Base-by-base conservation (phyloP, 192 early-diverging fungal species). In the Dispira parvispora region DNA sequence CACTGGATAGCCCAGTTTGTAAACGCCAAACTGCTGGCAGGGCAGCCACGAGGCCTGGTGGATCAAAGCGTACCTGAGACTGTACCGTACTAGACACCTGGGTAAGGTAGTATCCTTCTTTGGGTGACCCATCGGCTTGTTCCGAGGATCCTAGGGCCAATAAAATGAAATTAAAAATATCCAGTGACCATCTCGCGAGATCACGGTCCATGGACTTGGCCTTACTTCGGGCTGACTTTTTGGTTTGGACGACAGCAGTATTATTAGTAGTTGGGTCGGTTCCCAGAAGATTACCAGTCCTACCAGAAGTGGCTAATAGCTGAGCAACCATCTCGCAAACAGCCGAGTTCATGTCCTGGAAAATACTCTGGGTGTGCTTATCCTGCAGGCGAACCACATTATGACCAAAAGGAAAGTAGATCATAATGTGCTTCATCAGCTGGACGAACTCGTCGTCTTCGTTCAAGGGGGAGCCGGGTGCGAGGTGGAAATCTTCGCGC, bases 401-500 rank as follows among this genome's bases (percentile, higher is more conserved):
- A 5, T 66, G 69, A 9, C 87, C 88, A 70, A 86, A 86, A 11
- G 90, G 90, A 60, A 92, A 92, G 53, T 87, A 79, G 3, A 82
- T 72, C 61, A 81, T 69, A 42, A 83, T 80, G 65, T 87, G 85
- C 63, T 83, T 82, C 18, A 85, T 61, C 49, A 92, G 71, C 5
- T 73, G 70, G 46, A 82, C 72, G 46, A 90, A 11, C 23, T 20
- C 57, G 20, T 60, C 38, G 42, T 11, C 47, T 46, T 56, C 61
- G 13, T 62, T 61, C 26, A 56, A 4, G 12, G 61, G 46, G 54
- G 45, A 45, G 58, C 25, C 61, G 65, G 11, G 74, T 45, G 52
- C 77, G 53, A 11, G 71, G 65, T 3, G 83, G 12, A 18, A 18
- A 43, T 27, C 70, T 38, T 38, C 32, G 52, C 84, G 72, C 90